These are phyloP conservation scores for Adansonia rubrostipa DNA, from an alignment of 441 rosid genomes.

Conservation along the genomic window DNA sequence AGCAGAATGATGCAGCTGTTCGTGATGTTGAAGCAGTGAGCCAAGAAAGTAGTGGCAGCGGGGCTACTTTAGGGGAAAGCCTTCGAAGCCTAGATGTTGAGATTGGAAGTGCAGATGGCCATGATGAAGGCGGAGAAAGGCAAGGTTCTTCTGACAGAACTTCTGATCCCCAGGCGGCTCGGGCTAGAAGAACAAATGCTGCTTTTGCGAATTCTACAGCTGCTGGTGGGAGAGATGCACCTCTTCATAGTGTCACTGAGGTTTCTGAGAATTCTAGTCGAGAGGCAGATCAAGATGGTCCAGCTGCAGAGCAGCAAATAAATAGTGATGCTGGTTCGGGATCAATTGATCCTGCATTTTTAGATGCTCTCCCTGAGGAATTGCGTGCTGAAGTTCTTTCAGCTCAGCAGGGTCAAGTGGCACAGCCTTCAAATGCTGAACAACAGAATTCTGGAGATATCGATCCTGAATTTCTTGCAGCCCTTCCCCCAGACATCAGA, in stretches of 20 bases:
- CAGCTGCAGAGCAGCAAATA: slow-evolving; percentile 68
- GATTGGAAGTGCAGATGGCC: slow-evolving; percentile 99
- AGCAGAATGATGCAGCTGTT: slow-evolving; percentile 79
- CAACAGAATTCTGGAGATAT: slow-evolving; percentile 84
- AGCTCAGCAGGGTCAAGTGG: slow-evolving; percentile 87
- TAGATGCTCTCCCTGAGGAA: slow-evolving; percentile 98
- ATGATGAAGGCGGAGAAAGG: slow-evolving; percentile 96
- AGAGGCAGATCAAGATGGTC: slow-evolving; percentile 86
- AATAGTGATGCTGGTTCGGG: slow-evolving; percentile 71
- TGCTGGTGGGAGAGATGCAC: slow-evolving; percentile 73
- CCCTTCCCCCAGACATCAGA: slow-evolving; percentile 98
- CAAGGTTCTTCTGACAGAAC: slow-evolving; percentile 79
- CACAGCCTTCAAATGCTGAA: slow-evolving; percentile 80
- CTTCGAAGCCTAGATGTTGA: slow-evolving; percentile 99
- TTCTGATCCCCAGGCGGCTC: slow-evolving; percentile 60
- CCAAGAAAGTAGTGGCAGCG: slow-evolving; percentile 98
- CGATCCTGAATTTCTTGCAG: slow-evolving; percentile 99
- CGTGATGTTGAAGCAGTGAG: slow-evolving; percentile 99
- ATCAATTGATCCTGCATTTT: slow-evolving; percentile 94
- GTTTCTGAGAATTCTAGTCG: slow-evolving; percentile 91
- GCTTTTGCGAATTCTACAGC: slow-evolving; percentile 62
- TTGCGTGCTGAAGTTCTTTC: slow-evolving; percentile 98
- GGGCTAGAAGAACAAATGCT: slow-evolving; percentile 72
- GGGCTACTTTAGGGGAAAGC: slow-evolving; percentile 98
- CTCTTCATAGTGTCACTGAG: slow-evolving; percentile 93